Conservation (phyloP, 2,329 filamentous ascomycete genomes). For the Dactylellina drechsleri region DNA sequence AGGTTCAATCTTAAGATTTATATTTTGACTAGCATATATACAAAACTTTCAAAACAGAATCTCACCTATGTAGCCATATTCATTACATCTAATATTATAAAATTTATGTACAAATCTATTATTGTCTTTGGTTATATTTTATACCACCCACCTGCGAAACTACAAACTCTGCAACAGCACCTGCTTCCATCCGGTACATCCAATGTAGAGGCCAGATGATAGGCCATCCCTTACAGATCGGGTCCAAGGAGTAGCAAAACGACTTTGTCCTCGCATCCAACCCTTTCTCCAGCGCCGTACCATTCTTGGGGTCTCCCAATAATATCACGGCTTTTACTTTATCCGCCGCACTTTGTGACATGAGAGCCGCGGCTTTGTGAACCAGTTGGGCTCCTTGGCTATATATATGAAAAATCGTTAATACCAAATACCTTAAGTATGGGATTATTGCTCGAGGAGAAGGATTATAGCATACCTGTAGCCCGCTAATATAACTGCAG, state of each 20-base stretch:
- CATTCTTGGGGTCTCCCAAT: conserved; percentile 59
- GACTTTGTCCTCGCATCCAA: conserved; percentile 56
- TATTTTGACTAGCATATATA: too few relatives aligned
- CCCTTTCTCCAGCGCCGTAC: conserved; percentile 8
- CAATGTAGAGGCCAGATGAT: conserved; percentile 58
- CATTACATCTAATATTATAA: too few relatives aligned
- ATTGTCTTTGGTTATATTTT: too few relatives aligned
- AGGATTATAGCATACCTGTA: too few relatives aligned
- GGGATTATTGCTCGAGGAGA: too few relatives aligned
- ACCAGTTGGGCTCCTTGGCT: not conserved
- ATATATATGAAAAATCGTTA: not conserved
- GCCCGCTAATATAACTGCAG: too few relatives aligned
- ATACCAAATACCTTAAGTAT: too few relatives aligned
- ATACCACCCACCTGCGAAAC: conserved; percentile 16
- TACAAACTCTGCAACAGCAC: conserved; percentile 56
- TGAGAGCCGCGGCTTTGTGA: conserved; percentile 56
- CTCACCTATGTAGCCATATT: too few relatives aligned
- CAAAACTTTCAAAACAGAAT: too few relatives aligned
- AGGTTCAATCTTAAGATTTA: too few relatives aligned
- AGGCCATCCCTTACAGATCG: conserved; percentile 58
- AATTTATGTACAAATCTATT: too few relatives aligned
- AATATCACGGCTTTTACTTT: conserved; percentile 58
- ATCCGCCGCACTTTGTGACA: conserved; percentile 55
- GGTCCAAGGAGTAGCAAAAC: conserved; percentile 58
- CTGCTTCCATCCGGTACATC: conserved; percentile 56